phyloP scores from a whole-genome alignment of 164 flowering plant genomes.

The Paratinospora sagittata region DNA sequence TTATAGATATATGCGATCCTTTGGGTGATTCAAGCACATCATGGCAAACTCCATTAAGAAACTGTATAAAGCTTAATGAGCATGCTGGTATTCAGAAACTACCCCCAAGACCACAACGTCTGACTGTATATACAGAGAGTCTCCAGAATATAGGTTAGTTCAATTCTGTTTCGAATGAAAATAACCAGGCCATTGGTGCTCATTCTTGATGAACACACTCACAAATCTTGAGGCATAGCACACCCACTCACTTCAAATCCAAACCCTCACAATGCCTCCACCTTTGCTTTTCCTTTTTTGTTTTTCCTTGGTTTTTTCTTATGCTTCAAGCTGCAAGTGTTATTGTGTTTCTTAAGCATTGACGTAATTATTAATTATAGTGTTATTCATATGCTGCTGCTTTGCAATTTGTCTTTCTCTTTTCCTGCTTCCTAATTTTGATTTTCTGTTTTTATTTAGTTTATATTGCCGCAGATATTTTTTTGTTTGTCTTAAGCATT shows the following conservation, averaged over 20 bases:
- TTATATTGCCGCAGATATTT: too few relatives aligned
- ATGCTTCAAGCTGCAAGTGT: neutral
- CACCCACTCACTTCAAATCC: too few relatives aligned
- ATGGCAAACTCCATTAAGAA: constrained; percentile 68
- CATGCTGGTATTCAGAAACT: constrained; percentile 34
- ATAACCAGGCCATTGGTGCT: neutral
- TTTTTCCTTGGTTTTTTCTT: too few relatives aligned
- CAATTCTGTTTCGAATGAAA: neutral
- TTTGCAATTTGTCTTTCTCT: too few relatives aligned
- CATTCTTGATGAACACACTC: neutral
- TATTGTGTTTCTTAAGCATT: too few relatives aligned
- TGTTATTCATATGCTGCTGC: too few relatives aligned
- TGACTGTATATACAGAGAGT: constrained; percentile 51
- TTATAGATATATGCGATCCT: constrained; percentile 56
- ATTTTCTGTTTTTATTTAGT: too few relatives aligned
- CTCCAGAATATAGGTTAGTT: constrained; percentile 54
- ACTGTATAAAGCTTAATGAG: constrained; percentile 43
- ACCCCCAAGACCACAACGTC: constrained; percentile 71
- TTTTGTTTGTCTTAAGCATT: too few relatives aligned
- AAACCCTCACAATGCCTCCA: neutral
- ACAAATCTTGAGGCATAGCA: too few relatives aligned
- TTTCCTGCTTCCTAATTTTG: too few relatives aligned
- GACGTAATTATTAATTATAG: too few relatives aligned
- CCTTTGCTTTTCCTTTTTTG: neutral
- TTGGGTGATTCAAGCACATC: constrained; percentile 46